Base-by-base conservation (phyloP, 768 basidiomycete species). In the Suillus occidentalis region DNA sequence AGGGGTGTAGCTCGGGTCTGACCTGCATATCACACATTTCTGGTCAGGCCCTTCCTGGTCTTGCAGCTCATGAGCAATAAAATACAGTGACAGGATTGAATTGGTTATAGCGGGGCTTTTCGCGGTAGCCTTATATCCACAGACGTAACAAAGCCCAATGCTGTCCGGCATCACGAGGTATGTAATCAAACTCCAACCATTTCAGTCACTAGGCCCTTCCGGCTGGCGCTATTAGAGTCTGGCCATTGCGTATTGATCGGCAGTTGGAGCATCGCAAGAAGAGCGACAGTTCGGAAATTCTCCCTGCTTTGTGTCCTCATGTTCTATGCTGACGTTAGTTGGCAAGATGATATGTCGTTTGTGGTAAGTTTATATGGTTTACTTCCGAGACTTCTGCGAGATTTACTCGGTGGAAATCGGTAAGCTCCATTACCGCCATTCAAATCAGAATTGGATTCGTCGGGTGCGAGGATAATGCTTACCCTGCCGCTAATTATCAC, bases 401-500 rank as follows among this genome's bases (percentile, higher is more conserved):
- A 59, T 59, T 31, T 28, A 31, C 10, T 43, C 39, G 28, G 18
- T 59, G 25, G 58, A 59, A 42, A 42, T 59, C 13, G 58, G n/a
- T 37, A 22, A 22, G n/a, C 36, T 57, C n/a, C 56, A 57, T 39
- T 56, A 37, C 18, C 16, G 18, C 18, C 57, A 58, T 58, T 58
- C 39, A 28, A 25, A 40, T 25, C 22, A 28, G 57, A 58, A 39
- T 37, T 13, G 57, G 40, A 39, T 58, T 39, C 39, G 5, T 58
- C 39, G 18, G 39, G 39, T 34, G 6, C 52, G n/a, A 58, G 57
- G 57, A 58, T 39, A 58, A 58, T 28, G 28, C 58, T 59, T 31
- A 59, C 58, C 58, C 58, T 59, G 58, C 28, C 40, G 25, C 39
- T 59, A 43, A 42, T 59, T 42, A 42, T 58, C 57, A 28, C 25